Conservation (phyloP, 192 early-diverging fungal genomes). For the Coemansia sp. region DNA sequence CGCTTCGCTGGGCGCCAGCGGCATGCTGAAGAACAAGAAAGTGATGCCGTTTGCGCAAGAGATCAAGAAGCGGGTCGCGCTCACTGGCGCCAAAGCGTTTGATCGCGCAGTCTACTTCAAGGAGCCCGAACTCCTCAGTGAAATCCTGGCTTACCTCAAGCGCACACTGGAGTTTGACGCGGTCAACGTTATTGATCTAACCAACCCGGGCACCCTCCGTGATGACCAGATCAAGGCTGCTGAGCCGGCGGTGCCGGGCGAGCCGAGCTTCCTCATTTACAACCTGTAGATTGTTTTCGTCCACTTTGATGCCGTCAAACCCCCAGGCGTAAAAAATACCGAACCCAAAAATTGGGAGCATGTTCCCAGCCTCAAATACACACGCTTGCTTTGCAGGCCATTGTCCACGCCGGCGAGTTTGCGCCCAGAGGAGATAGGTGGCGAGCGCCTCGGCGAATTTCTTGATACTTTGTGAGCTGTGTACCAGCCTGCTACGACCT, state of each 20-base stretch:
- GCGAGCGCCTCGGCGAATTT: neutral
- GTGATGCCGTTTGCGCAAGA: slow-evolving; percentile 95
- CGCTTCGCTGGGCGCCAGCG: slow-evolving; percentile 59
- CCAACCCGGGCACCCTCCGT: slow-evolving; percentile 32
- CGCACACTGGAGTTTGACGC: slow-evolving; percentile 57
- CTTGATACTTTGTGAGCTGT: neutral
- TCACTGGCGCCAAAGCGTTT: slow-evolving; percentile 65
- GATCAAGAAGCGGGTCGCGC: slow-evolving; percentile 77
- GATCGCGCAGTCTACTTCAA: slow-evolving; percentile 80
- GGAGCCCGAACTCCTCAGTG: slow-evolving; percentile 67
- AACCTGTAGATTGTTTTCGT: too few relatives aligned
- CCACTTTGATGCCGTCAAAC: too few relatives aligned
- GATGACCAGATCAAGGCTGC: slow-evolving; percentile 26
- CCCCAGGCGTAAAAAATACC: too few relatives aligned
- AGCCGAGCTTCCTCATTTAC: slow-evolving; percentile 41
- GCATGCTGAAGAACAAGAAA: slow-evolving; percentile 89
- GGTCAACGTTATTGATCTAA: slow-evolving; percentile 49
- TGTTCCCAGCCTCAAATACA: too few relatives aligned
- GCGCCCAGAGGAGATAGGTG: neutral
- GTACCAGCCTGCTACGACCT: too few relatives aligned
- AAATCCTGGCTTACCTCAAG: slow-evolving; percentile 54
- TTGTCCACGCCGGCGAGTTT: neutral
- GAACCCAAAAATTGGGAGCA: too few relatives aligned
- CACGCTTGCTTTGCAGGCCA: too few relatives aligned
- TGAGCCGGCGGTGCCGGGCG: slow-evolving; percentile 41